These are phyloP conservation scores for Pythium sp. DNA, from an alignment of 352 stramenopile species.

Conservation along the genomic window DNA sequence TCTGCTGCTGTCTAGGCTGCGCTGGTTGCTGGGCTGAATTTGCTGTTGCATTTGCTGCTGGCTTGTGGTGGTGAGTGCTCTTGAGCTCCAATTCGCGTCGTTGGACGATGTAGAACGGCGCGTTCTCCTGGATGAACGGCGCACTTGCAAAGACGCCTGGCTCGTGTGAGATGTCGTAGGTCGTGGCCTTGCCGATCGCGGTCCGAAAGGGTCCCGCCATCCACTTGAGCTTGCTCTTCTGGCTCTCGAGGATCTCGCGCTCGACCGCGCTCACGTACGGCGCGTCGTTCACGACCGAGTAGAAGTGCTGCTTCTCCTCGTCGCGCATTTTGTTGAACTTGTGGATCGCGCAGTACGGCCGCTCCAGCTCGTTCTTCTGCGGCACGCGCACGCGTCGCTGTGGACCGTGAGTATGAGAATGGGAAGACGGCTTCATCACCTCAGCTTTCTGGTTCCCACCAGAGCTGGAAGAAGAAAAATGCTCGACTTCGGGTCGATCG, in stretches of 20 bases:
- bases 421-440: neutral
- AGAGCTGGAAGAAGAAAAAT: neutral
- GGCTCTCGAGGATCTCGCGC: constrained; percentile 44
- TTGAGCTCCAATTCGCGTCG: constrained; percentile 37
- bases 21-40: neutral
- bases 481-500: constrained; percentile 1
- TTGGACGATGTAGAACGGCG: constrained; percentile 56
- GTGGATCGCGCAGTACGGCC: constrained; percentile 64
- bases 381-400: constrained; percentile 45
- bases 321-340: constrained; percentile 51
- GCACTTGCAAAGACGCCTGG: constrained; percentile 52
- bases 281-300: constrained; percentile 80
- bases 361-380: constrained; percentile 62
- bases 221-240: constrained; percentile 73
- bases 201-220: constrained; percentile 65
- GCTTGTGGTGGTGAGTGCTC: neutral
- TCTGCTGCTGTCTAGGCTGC: neutral
- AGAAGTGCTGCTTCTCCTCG: constrained; percentile 41
- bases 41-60: neutral
- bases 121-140: constrained; percentile 55
- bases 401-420: neutral
- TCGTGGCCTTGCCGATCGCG: constrained; percentile 64
- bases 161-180: constrained; percentile 34
- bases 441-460: neutral
- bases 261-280: constrained; percentile 58